Evolutionary conservation across 192 early-diverging fungal species (phyloP).

Genomic region (Coemansia sp.): DNA sequence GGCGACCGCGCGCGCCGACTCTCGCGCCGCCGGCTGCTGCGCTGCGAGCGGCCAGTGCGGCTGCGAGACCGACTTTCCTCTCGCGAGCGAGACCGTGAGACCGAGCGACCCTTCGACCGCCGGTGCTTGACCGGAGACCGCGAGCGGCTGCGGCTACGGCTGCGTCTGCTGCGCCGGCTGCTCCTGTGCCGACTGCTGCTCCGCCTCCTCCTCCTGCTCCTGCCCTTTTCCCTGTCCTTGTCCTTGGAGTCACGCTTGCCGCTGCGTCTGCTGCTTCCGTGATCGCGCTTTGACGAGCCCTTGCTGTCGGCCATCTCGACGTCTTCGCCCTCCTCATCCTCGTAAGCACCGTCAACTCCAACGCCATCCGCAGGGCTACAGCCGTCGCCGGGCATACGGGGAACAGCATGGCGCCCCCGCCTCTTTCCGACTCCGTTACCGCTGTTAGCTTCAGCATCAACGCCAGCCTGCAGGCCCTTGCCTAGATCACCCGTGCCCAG

Average conservation of each 20-base stretch:
- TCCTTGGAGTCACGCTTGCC: slow-evolving; percentile 16
- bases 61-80: slow-evolving; percentile 17
- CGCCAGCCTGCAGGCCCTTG: neutral
- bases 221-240: neutral
- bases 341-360: neutral
- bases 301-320: slow-evolving; percentile 12
- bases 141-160: slow-evolving; percentile 9
- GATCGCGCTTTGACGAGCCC: slow-evolving; percentile 6
- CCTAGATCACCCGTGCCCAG: slow-evolving; percentile 27
- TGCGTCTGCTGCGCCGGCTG: slow-evolving; percentile 21
- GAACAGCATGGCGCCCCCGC: slow-evolving; percentile 8
- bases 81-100: slow-evolving; percentile 21
- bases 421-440: neutral
- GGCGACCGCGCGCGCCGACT: slow-evolving; percentile 1
- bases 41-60: slow-evolving; percentile 9
- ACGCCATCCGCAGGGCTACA: too few species aligned
- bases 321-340: slow-evolving; percentile 25
- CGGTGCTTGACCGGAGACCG: slow-evolving; percentile 1
- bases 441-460: neutral
- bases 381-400: slow-evolving; percentile 38
- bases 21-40: slow-evolving; percentile 1
- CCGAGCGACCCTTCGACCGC: slow-evolving; percentile 16
- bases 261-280: slow-evolving; percentile 9
- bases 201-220: neutral
- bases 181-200: slow-evolving; percentile 22